Evolutionary conservation across 768 basidiomycete species (phyloP), one percentile per base, ranked within the genome.

Genomic region (Suillus plorans): DNA sequence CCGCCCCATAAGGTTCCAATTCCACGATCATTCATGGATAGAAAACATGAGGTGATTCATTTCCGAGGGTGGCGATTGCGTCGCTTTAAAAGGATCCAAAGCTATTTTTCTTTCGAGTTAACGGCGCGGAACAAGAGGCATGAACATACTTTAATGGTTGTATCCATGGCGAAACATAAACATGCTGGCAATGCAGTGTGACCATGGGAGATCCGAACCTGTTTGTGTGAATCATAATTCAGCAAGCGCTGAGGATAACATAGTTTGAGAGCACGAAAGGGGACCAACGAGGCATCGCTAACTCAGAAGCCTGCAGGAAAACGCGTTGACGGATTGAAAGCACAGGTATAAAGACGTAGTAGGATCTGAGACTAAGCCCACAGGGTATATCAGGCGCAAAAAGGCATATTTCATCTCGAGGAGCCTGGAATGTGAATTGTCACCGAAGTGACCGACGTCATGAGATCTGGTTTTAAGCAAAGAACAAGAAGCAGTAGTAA

Each of bases 1-100:
- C 63, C 45, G 60, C 66, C 53, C 53, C 53, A 67, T 73, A 61
- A 49, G 58, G 66, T 67, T 69, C 63, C 63, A 60, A 63, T 67
- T 67, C 69, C 73, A 76, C 71, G 70, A 69, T 71, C 68, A 63
- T 55, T 64, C 39, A 69, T 70, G 63, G 64, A 67, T 64, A 44
- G 55, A 6, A 64, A 71, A 76, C 74, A 77, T 74, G 74, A 76
- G 73, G 55, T 69, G 41, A 45, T 77, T 76, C 75, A 76, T 76
- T 61, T 76, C 75, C 75, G 75, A 76, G 71, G 70, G 62, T 63
- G 68, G 66, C 68, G 67, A 67, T 70, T 31, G 39, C 9, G 53
- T 41, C 39, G 37, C 36, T 59, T 57, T 5, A 39, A 39, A 41
- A 61, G 58, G 18, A 59, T 31, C 6, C 9, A 59, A 28, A 59